A percentile compares a stretch with the other conserved stretches of the same genome.
Evolutionary conservation across 495 filamentous ascomycete species (phyloP).

Genomic region (Penicillium taxi): DNA sequence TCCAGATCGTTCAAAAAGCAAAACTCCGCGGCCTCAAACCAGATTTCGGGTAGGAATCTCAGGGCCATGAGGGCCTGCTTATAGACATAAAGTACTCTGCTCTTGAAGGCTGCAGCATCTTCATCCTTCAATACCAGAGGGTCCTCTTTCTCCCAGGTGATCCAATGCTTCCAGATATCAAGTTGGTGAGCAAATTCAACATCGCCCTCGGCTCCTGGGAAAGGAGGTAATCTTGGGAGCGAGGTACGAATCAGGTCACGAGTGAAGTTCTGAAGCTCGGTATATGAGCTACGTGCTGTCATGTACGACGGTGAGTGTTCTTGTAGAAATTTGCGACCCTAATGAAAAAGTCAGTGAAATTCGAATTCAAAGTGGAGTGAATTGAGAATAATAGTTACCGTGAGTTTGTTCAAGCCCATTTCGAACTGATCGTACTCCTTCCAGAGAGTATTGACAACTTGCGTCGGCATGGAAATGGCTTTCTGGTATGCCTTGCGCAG

Average conservation of each 20-base stretch:
- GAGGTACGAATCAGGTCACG: conserved; percentile 68
- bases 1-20: conserved; percentile 72
- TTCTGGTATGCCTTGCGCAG: conserved; percentile 85
- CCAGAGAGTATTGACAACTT: conserved; percentile 75
- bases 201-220: conserved; percentile 78
- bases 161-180: conserved; percentile 89
- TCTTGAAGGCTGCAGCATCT: conserved; percentile 60
- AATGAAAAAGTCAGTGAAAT: conserved; percentile 13
- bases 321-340: conserved; percentile 89
- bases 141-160: conserved; percentile 89
- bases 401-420: conserved; percentile 81
- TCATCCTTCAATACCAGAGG: conserved; percentile 76
- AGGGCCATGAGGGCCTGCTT: conserved; percentile 92
- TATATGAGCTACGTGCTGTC: conserved; percentile 81
- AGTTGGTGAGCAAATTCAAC: conserved; percentile 78
- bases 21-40: conserved; percentile 92
- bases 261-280: conserved; percentile 75
- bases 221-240: conserved; percentile 71
- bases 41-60: conserved; percentile 87
- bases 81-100: conserved; percentile 79
- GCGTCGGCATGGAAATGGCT: conserved; percentile 75
- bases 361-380: conserved; percentile 10
- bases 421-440: conserved; percentile 97
- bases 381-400: conserved; percentile 38
- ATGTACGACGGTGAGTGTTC: conserved; percentile 87